Base-by-base conservation (phyloP, 306 rosid species). In the Glycyrrhiza uralensis region DNA sequence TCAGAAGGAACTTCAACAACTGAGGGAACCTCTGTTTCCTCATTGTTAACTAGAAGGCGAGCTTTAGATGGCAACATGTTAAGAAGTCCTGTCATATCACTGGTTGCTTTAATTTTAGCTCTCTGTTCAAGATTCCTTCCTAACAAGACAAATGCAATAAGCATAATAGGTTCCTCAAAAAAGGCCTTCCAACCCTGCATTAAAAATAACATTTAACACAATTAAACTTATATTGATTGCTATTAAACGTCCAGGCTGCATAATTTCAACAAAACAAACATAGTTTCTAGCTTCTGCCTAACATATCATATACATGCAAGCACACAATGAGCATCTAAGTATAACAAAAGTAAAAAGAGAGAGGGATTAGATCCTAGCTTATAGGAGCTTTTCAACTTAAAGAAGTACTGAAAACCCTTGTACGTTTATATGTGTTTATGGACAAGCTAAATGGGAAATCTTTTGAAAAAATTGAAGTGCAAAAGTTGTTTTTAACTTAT, bases 81-180 rank as follows among this genome's bases (percentile, higher is more conserved):
- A 51, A 93, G 88, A 79, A 93, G 94, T 55, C 93, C 98, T 24
- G 98, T 87, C 98, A 93, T 90, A 78, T 93, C 98, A 86, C 98
- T 91, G 68, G 94, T 77, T 83, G 98, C 98, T 89, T 88, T 91
- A 74, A 93, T 87, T 85, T 93, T 93, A 73, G 98, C 98, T 83
- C 97, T 87, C 82, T 86, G 98, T 73, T 93, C 98, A 47, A 93
- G 96, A 85, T 93, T 93, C 86, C 96, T 87, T 72, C 98, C 98
- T 68, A 93, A 79, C 85, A 93, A 86, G 72, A 93, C 97, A 55
- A 93, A 93, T 76, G 98, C 98, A 69, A 93, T 93, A 44, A 93
- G 88, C 98, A 93, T 93, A 50, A 93, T 91, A 56, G 98, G 98
- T 65, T 93, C 98, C 85, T 93, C 98, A 77, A 93, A 93, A 88